phyloP scores from a whole-genome alignment of 768 basidiomycete species.

The Coprinellus aureogranulatus region DNA sequence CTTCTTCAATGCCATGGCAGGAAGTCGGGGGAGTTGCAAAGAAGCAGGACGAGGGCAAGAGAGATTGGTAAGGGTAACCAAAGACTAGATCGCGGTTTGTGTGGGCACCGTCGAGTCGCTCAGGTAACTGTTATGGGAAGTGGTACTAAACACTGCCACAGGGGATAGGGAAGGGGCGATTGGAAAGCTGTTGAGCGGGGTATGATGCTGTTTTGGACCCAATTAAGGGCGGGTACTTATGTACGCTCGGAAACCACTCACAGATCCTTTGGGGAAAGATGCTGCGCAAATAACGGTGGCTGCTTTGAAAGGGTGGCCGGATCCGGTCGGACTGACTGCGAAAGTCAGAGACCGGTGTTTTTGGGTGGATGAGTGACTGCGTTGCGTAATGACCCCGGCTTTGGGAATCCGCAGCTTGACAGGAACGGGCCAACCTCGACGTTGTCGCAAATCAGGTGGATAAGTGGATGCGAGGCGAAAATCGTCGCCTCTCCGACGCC shows the following conservation, averaged over 20 bases:
- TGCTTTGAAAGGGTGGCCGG: too few species aligned
- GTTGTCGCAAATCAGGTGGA: too few species aligned
- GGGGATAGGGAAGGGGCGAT: background rate
- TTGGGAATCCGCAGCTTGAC: background rate
- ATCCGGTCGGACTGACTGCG: background rate
- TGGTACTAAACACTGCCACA: constrained; percentile 1
- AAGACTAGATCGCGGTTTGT: background rate
- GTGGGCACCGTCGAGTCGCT: too few species aligned
- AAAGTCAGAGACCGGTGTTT: background rate
- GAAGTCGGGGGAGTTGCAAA: too few species aligned
- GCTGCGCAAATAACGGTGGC: background rate
- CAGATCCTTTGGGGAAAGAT: background rate
- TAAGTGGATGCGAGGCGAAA: too few species aligned
- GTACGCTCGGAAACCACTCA: background rate
- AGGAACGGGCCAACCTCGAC: too few species aligned
- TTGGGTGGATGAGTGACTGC: background rate
- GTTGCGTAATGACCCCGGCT: background rate
- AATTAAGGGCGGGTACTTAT: too few species aligned
- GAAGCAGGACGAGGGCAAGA: too few species aligned
- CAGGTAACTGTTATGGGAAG: background rate
- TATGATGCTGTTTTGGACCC: background rate
- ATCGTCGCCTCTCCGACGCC: too few species aligned
- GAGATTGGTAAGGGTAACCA: background rate
- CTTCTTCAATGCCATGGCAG: constrained; percentile 16
- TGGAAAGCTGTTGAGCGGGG: background rate